These are phyloP conservation scores for Euptelea pleiosperma DNA, from an alignment of 164 flowering plant species.

Conservation along the genomic window DNA sequence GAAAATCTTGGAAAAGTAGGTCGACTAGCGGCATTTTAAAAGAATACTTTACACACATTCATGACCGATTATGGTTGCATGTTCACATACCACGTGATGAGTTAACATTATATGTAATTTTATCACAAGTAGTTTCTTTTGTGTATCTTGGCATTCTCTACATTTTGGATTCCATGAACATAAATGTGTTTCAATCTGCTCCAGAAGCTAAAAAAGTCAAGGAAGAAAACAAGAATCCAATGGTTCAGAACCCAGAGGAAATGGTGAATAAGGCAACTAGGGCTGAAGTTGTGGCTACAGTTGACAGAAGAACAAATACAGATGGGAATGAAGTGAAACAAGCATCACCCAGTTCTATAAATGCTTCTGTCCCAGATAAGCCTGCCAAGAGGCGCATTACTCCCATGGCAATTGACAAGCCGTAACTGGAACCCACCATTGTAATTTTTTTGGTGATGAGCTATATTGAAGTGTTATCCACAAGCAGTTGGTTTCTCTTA, in stretches of 20 bases:
- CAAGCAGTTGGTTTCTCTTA: neutral
- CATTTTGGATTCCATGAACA: neutral
- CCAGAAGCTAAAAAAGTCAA: conserved; percentile 25
- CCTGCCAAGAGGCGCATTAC: conserved; percentile 82
- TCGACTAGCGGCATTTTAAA: too few species aligned
- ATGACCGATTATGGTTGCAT: neutral
- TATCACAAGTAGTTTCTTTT: neutral
- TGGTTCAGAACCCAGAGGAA: conserved; percentile 21
- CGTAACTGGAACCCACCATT: neutral
- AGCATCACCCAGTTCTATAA: conserved; percentile 21
- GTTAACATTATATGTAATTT: neutral
- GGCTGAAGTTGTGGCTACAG: conserved; percentile 10
- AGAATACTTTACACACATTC: too few species aligned
- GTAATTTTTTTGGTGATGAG: neutral
- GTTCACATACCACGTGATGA: neutral
- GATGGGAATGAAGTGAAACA: conserved; percentile 24
- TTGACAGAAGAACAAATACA: conserved; percentile 5
- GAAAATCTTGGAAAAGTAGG: neutral
- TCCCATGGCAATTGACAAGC: conserved; percentile 66
- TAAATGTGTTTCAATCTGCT: conserved; percentile 7
- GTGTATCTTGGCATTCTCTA: neutral
- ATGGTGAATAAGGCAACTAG: conserved; percentile 12
- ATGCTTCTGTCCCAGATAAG: conserved; percentile 34
- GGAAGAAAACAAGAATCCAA: conserved; percentile 24
- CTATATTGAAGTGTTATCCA: too few species aligned